Conservation (phyloP, 805 yeast genomes). For the Candida koratica region DNA sequence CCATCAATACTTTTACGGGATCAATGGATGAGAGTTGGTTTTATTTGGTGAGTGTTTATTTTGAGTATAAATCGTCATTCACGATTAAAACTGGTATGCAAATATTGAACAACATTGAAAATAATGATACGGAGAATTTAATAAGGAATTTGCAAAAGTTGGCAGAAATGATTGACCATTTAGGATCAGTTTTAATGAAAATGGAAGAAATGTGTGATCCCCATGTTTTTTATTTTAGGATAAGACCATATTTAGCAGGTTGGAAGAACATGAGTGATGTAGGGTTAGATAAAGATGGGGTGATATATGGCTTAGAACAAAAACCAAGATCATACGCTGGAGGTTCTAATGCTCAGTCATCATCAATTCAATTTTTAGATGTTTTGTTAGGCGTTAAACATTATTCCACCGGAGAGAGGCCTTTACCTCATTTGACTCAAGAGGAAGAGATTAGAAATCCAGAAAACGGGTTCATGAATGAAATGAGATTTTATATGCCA, state of each 20-base stretch:
- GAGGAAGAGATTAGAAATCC: conserved; percentile 10
- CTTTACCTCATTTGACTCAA: conserved; percentile 17
- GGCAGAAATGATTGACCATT: conserved; percentile 70
- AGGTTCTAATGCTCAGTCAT: conserved; percentile 92
- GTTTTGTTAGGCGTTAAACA: conserved; percentile 73
- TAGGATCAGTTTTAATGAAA: conserved; percentile 68
- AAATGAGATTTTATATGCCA: conserved; percentile 91
- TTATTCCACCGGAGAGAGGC: conserved; percentile 66
- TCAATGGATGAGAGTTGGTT: conserved; percentile 92
- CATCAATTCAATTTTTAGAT: conserved; percentile 84
- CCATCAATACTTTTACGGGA: conserved; percentile 84
- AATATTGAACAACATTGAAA: conserved; percentile 56
- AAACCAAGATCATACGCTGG: conserved; percentile 64
- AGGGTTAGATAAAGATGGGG: conserved; percentile 69
- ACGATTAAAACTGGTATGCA: conserved; percentile 64
- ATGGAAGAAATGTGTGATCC: conserved; percentile 97
- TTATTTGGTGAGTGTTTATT: conserved; percentile 79
- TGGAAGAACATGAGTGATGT: conserved; percentile 90
- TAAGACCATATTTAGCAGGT: conserved; percentile 89
- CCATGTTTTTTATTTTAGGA: conserved; percentile 78
- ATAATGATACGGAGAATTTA: conserved; percentile 40
- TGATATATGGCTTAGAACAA: conserved; percentile 65
- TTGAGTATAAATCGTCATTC: conserved; percentile 78
- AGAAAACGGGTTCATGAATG: conserved; percentile 57
- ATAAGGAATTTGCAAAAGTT: conserved; percentile 51